Conservation (phyloP, 2,329 filamentous ascomycete genomes). For the Stemphylium lycopersici region DNA sequence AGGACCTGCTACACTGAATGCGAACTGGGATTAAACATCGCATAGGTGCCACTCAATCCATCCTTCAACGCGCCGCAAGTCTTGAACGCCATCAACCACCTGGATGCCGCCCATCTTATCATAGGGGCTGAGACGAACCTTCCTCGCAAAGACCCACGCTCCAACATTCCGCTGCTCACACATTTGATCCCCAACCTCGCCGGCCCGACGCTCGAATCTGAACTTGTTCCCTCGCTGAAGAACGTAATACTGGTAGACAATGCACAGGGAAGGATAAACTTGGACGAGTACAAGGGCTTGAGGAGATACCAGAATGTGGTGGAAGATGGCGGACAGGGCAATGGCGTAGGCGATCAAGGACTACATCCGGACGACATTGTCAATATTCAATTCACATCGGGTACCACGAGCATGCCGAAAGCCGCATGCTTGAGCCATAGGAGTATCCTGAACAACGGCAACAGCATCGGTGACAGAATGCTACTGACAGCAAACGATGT, state of each 20-base stretch:
- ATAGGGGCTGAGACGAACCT: slow-evolving; percentile 89
- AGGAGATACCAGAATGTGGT: slow-evolving; percentile 55
- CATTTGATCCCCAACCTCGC: slow-evolving; percentile 59
- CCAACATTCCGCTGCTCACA: slow-evolving; percentile 64
- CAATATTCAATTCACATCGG: slow-evolving; percentile 96
- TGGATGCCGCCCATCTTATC: slow-evolving; percentile 75
- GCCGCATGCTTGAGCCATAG: slow-evolving; percentile 86
- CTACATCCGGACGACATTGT: slow-evolving; percentile 72
- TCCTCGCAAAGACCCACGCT: slow-evolving; percentile 66
- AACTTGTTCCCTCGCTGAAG: slow-evolving; percentile 70
- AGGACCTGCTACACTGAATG: too few relatives aligned
- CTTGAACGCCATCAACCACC: slow-evolving; percentile 75
- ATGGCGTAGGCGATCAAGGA: slow-evolving; percentile 54
- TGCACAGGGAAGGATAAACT: slow-evolving; percentile 61
- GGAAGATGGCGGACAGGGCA: slow-evolving; percentile 51
- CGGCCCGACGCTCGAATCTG: slow-evolving; percentile 56
- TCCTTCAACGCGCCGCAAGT: slow-evolving; percentile 84
- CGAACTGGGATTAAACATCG: not conserved
- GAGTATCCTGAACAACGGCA: slow-evolving; percentile 91
- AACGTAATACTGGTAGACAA: slow-evolving; percentile 83
- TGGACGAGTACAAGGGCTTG: slow-evolving; percentile 38
- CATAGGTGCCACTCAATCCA: slow-evolving; percentile 83
- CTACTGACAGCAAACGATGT: slow-evolving; percentile 74
- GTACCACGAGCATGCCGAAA: slow-evolving; percentile 90
- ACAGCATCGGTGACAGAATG: slow-evolving; percentile 85